phyloP scores from a whole-genome alignment of 1,139 yeast genomes.

The Suhomyces chickasaworum region DNA sequence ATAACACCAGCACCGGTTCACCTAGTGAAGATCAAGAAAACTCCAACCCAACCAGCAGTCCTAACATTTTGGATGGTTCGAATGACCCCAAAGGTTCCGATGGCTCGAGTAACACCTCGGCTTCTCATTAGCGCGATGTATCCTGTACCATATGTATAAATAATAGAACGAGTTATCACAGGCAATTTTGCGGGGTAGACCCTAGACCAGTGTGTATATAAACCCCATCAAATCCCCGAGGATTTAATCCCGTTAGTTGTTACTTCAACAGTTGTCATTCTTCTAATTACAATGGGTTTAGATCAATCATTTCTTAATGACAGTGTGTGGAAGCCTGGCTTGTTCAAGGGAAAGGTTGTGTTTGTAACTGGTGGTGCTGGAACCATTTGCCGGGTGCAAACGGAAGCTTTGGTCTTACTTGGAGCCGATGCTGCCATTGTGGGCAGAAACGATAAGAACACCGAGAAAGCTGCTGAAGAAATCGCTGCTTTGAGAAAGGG shows the following conservation, averaged over 20 bases:
- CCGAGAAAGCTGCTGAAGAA: conserved; percentile 61
- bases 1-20: background rate
- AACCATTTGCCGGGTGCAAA: conserved; percentile 29
- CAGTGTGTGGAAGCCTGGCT: conserved; percentile 53
- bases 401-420: conserved; percentile 30
- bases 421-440: conserved; percentile 32
- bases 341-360: conserved; percentile 74
- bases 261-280: background rate
- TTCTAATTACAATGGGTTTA: conserved; percentile 7
- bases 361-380: conserved; percentile 35
- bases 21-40: background rate
- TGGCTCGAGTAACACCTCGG: conserved; percentile 1
- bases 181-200: conserved; percentile 5
- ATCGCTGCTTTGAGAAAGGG: conserved; percentile 35
- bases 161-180: conserved; percentile 4
- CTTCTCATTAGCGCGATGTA: conserved; percentile 1
- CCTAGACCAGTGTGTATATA: background rate
- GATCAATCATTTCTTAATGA: conserved; percentile 30
- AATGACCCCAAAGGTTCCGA: background rate
- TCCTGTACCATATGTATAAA: conserved; percentile 7
- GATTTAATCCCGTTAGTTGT: background rate
- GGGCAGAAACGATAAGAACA: conserved; percentile 28
- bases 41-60: background rate
- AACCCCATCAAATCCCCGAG: background rate
- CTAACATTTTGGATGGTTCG: background rate